Evolutionary conservation across 129 eudicot species (phyloP).

Genomic region (Pseudognaphalium luteoalbum): DNA sequence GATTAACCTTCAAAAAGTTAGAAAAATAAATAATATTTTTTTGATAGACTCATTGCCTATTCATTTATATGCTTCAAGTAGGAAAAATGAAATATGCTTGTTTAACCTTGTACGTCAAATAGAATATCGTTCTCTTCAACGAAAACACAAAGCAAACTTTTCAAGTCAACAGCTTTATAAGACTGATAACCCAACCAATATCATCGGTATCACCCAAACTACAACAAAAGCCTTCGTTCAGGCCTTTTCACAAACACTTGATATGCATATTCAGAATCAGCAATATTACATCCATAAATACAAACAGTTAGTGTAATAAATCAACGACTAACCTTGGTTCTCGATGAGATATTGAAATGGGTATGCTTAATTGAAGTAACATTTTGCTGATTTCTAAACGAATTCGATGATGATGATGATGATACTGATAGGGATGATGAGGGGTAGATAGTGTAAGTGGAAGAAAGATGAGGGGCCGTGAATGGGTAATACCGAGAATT

Average conservation of each 20-base stretch:
- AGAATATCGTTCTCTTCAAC: neutral
- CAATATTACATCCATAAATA: neutral
- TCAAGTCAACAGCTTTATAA: neutral
- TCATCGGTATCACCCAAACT: neutral
- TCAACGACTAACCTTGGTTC: slow-evolving; percentile 48
- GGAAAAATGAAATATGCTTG: neutral
- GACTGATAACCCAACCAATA: neutral
- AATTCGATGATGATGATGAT: slow-evolving; percentile 12
- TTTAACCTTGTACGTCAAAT: slow-evolving; percentile 7
- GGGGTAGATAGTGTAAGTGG: slow-evolving; percentile 23
- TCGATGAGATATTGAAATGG: slow-evolving; percentile 35
- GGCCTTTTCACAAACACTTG: slow-evolving; percentile 37
- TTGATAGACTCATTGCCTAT: neutral
- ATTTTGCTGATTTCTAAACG: slow-evolving; percentile 37
- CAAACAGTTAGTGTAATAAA: neutral
- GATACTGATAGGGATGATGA: slow-evolving; percentile 28
- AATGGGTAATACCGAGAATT: slow-evolving; percentile 30
- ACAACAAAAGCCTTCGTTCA: slow-evolving; percentile 8
- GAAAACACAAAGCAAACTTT: neutral
- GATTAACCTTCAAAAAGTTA: too few relatives aligned
- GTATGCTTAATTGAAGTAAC: slow-evolving; percentile 30
- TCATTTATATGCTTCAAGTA: slow-evolving; percentile 2
- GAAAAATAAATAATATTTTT: too few relatives aligned
- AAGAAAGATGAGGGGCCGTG: slow-evolving; percentile 32
- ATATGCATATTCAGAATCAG: slow-evolving; percentile 1